Base-by-base conservation (phyloP, 1,284 basidiomycete genomes). In the Lentinula novae-zelandiae region DNA sequence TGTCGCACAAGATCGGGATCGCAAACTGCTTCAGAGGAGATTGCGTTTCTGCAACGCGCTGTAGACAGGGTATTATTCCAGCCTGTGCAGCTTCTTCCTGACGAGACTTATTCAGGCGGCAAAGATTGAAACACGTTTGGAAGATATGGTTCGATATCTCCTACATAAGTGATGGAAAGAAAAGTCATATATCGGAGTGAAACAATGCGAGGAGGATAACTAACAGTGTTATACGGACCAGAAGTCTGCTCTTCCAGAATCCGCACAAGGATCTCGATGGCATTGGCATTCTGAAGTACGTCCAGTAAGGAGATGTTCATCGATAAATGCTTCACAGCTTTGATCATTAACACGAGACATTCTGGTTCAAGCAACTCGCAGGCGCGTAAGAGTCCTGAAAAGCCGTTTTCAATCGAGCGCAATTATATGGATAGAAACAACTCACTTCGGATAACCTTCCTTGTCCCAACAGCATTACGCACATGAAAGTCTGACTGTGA, bases 51-150 rank as follows among this genome's bases (percentile, higher is more conserved):
- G 96, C 93, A 53, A 98, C 89, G 3, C 87, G 85, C 72, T 95
- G 92, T 44, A 99, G 82, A 65, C 93, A 86, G 1, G 96, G 94
- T 33, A 99, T 90, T 63, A 97, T 93, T 12, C 95, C 96, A 2
- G 94, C 94, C 68, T 95, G 90, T 0, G 96, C 95, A 4, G 96
- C 95, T 73, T 98, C 96, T 75, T 98, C 96, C 73, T 98, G 96
- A 60, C 95, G 81, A 1, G 87, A 85, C 74, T 96, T 96, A 75
- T 95, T 96, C 60, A 98, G 78, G n/a, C 94, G 86, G 71, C 95
- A 96, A 20, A 98, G 87, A 66, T 95, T 95, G 77, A 93, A 97
- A 69, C 95, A 93, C 0, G 94, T 95, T 74, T 96, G 95, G 81
- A 97, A 95, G 60, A 96, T 87, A 67, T 94, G 92, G 65, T 94